A percentile compares a stretch with the other conserved stretches of the same genome.
Conservation (phyloP, 148 eudicot genomes). For the Rheum nobile region DNA sequence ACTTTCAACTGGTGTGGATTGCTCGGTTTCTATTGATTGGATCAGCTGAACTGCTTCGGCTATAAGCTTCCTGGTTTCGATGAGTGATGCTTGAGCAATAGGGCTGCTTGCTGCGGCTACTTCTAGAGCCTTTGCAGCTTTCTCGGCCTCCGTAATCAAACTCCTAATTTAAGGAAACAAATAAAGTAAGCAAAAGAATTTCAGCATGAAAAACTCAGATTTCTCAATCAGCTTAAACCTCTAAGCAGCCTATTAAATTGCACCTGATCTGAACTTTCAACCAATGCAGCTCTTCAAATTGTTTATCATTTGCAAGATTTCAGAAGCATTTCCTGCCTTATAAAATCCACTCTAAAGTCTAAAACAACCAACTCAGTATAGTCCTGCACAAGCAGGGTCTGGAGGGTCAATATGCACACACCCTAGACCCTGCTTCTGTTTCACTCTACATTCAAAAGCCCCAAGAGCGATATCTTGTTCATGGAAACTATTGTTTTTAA, state of each 20-base stretch:
- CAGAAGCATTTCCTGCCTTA: background rate
- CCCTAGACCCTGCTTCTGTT: too few relatives aligned
- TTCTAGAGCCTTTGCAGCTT: slow-evolving; percentile 82
- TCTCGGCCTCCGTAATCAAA: slow-evolving; percentile 83
- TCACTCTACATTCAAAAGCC: background rate
- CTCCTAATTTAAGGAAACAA: slow-evolving; percentile 27
- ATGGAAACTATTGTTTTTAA: background rate
- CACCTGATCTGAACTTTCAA: background rate
- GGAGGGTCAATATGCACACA: too few relatives aligned
- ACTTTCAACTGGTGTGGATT: slow-evolving; percentile 8
- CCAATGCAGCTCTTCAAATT: background rate
- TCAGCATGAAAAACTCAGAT: background rate
- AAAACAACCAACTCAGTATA: too few relatives aligned
- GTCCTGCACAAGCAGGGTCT: too few relatives aligned
- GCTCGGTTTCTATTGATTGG: slow-evolving; percentile 37
- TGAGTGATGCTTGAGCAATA: slow-evolving; percentile 70
- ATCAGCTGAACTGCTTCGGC: slow-evolving; percentile 71
- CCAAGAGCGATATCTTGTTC: background rate
- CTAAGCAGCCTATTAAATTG: too few relatives aligned
- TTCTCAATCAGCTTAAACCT: background rate
- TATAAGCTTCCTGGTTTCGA: slow-evolving; percentile 69
- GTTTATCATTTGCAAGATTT: background rate
- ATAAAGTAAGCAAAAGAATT: background rate
- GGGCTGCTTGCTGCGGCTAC: slow-evolving; percentile 64
- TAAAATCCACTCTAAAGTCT: too few relatives aligned